These are phyloP conservation scores for Cicer arietinum DNA, from an alignment of 306 rosid genomes.

Conservation along the genomic window DNA sequence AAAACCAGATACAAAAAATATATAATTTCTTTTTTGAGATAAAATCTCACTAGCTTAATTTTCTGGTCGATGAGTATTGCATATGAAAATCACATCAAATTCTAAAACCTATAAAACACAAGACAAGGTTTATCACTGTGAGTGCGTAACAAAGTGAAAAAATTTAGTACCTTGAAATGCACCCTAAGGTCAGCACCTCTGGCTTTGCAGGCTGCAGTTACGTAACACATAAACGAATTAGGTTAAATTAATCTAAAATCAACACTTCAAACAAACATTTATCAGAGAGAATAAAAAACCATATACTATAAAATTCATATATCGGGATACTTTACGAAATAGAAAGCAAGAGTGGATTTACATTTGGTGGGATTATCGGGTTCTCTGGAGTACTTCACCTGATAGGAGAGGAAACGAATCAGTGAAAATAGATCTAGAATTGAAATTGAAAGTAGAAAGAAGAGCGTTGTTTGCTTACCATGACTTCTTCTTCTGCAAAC, in stretches of 20 bases:
- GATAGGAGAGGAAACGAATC: not conserved
- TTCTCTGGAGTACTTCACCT: conserved; percentile 96
- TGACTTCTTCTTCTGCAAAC: conserved; percentile 43
- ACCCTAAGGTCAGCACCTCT: conserved; percentile 92
- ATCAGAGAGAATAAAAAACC: not conserved
- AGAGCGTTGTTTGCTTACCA: conserved; percentile 55
- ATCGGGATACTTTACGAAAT: not conserved
- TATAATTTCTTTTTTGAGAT: too few species aligned
- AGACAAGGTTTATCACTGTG: not conserved
- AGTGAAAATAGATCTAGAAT: not conserved
- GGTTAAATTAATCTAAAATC: conserved; percentile 17
- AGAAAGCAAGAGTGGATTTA: conserved; percentile 21
- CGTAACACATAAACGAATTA: not conserved
- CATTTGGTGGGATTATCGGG: conserved; percentile 92
- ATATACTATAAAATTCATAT: not conserved
- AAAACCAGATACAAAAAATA: too few species aligned
- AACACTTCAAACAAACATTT: not conserved
- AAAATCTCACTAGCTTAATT: too few species aligned
- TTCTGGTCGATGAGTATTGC: too few species aligned
- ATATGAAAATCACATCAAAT: not conserved
- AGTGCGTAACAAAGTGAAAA: not conserved
- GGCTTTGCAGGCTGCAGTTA: conserved; percentile 89
- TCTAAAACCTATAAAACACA: not conserved
- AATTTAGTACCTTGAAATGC: conserved; percentile 78
- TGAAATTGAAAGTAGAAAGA: not conserved